A percentile compares a stretch with the other conserved stretches of the same genome.
phyloP scores from a whole-genome alignment of 345 rosid species.

The Brassica incana region DNA sequence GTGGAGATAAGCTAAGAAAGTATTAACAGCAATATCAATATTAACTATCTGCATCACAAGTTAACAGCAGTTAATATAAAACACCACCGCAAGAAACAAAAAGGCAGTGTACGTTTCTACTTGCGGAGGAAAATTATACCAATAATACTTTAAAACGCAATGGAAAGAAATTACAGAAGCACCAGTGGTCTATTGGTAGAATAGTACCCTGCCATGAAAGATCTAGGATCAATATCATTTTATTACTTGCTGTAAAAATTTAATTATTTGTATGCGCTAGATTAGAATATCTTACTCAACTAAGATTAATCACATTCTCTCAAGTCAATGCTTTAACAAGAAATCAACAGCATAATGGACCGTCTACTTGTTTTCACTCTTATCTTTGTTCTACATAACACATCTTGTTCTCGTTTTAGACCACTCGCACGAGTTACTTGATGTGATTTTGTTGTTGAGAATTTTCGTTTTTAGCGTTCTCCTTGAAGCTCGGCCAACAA shows the following conservation, averaged over 20 bases:
- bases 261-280: neutral
- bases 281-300: neutral
- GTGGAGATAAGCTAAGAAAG: neutral
- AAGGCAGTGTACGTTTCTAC: neutral
- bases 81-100: too few species aligned
- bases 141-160: too few species aligned
- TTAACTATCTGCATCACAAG: neutral
- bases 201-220: conserved; percentile 60
- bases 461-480: neutral
- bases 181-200: conserved; percentile 55
- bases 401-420: conserved; percentile 21
- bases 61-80: neutral
- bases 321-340: neutral
- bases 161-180: neutral
- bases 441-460: neutral
- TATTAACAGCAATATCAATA: neutral
- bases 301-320: neutral
- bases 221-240: neutral
- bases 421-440: neutral
- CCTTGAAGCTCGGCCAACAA: neutral
- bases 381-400: conserved; percentile 22
- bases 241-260: neutral
- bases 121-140: neutral
- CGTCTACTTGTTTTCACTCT: neutral
- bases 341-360: neutral